Base-by-base conservation (phyloP, 108 stramenopile species). In the Conticribra guillardii region DNA sequence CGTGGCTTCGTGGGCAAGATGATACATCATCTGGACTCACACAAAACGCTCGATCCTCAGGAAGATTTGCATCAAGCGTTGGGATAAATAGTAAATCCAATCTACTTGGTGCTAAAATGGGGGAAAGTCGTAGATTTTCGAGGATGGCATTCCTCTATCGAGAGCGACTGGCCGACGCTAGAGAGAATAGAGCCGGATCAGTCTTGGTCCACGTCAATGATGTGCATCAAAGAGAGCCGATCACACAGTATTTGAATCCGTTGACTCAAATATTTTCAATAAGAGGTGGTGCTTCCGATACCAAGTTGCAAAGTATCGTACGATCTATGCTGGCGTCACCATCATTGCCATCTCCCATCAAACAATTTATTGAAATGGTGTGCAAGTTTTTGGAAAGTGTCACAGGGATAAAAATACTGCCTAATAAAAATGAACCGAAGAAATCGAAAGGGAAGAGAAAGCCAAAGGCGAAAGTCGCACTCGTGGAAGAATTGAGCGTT, bases 361-460 rank as follows among this genome's bases (percentile, higher is more conserved):
- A 75, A 34, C 59, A 60, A 54, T 41, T 75, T 19, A 67, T 75
- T 54, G 49, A 44, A n/a, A 61, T 75, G 51, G 45, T 75, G 21
- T 75, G 74, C 31, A 46, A 61, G 24, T 46, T 67, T 28, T 15
- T 75, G 16, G 74, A 75, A 54, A 52, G 53, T 47, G 37, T 75
- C 32, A 75, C 74, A 45, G 74, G 66, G 8, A 66, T 44, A 58
- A 61, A 33, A n/a, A 60, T 75, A 54, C 54, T 75, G 37, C 64
- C 64, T n/a, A 46, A 23, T 1, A 32, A 55, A 22, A 37, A 60
- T 15, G 31, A 57, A 31, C 46, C 67, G 34, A 56, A 67, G 41
- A 79, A 62, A 46, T 70, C 64, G 32, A 71, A 62, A 49, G 41
- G 71, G 18, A 81, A 72, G 41, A 64, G n/a, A 34, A 82, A 80